Conservation (phyloP, 305 asterid genomes). For the Fraxinus ornus region DNA sequence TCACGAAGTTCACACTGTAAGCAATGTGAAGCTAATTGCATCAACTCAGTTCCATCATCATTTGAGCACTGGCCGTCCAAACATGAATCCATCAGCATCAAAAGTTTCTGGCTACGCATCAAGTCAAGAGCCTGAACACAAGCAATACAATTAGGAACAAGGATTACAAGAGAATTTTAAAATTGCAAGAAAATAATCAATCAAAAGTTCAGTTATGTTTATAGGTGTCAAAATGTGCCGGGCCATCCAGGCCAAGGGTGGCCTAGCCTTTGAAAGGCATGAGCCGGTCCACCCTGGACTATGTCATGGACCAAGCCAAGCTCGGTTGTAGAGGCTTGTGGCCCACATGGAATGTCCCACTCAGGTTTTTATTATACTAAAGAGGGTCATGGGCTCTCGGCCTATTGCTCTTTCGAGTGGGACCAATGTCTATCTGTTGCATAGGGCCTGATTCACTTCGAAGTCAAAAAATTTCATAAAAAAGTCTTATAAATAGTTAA, state of each 20-base stretch:
- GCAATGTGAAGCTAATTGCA: constrained; percentile 41
- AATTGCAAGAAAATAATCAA: neutral
- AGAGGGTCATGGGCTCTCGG: neutral
- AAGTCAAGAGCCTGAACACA: constrained; percentile 48
- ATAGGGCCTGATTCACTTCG: neutral
- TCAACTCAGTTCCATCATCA: constrained; percentile 43
- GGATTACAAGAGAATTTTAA: neutral
- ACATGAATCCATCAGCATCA: constrained; percentile 47
- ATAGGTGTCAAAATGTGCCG: neutral
- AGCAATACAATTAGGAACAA: neutral
- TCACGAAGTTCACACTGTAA: constrained; percentile 50
- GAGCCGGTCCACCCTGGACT: neutral
- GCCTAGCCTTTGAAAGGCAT: neutral
- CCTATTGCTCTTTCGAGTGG: neutral
- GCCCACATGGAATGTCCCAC: neutral
- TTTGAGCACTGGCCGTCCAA: constrained; percentile 49
- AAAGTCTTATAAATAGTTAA: neutral
- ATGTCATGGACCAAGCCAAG: neutral
- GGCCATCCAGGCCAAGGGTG: neutral
- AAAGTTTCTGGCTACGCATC: constrained; percentile 40
- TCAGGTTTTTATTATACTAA: neutral
- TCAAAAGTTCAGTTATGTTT: neutral
- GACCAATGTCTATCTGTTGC: neutral
- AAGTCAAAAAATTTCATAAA: neutral
- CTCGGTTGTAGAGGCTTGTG: neutral